These are phyloP conservation scores for Cadophora luteo-olivacea DNA, from an alignment of 2,329 filamentous ascomycete species.

Conservation along the genomic window DNA sequence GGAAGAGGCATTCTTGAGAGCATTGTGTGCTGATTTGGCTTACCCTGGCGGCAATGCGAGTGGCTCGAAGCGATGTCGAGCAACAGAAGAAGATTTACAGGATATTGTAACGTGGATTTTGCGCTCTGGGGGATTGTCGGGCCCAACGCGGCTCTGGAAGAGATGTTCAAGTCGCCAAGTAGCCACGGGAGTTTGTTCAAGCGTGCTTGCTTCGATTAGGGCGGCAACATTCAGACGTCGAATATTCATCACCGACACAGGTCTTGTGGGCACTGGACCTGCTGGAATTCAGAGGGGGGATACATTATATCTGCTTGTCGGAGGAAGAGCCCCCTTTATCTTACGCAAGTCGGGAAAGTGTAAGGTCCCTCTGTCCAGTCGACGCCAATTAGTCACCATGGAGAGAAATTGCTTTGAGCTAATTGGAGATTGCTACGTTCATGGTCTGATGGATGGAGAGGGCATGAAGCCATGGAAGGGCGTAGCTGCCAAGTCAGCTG, in stretches of 20 bases:
- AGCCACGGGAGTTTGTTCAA: background rate
- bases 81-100: background rate
- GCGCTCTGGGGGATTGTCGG: background rate
- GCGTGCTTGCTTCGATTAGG: background rate
- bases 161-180: background rate
- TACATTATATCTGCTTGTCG: conserved; percentile 8
- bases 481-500: background rate
- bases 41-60: background rate
- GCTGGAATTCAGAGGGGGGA: conserved; percentile 13
- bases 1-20: background rate
- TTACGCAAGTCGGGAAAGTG: conserved; percentile 6
- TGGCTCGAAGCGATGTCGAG: background rate
- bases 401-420: background rate
- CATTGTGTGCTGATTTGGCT: background rate
- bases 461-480: conserved; percentile 1
- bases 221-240: conserved; percentile 13
- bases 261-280: conserved; percentile 24
- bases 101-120: background rate
- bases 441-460: conserved; percentile 19
- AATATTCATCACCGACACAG: conserved; percentile 25
- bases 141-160: background rate
- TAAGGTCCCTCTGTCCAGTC: background rate
- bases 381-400: background rate
- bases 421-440: conserved; percentile 14
- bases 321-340: conserved; percentile 20